These are phyloP conservation scores for Wickerhamomyces silvicola DNA, from an alignment of 805 yeast genomes.

Conservation along the genomic window DNA sequence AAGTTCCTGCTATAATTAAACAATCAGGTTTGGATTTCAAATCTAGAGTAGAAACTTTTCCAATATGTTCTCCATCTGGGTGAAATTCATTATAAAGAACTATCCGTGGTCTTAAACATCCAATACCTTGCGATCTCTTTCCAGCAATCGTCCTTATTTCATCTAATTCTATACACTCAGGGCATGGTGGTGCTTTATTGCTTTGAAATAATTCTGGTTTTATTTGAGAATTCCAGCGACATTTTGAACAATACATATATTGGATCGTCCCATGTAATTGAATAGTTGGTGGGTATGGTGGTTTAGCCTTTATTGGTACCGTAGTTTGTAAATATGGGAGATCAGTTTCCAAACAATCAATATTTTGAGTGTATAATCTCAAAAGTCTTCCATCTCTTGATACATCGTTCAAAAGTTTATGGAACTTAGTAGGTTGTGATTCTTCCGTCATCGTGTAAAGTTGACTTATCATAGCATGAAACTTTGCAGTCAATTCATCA, in stretches of 20 bases:
- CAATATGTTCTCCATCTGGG: constrained; percentile 86
- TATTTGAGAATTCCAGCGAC: constrained; percentile 51
- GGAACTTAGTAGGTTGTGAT: constrained; percentile 73
- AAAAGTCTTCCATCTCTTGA: constrained; percentile 58
- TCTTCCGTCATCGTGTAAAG: constrained; percentile 47
- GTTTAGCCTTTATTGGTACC: constrained; percentile 39
- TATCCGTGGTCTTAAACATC: constrained; percentile 57
- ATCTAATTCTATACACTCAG: constrained; percentile 57
- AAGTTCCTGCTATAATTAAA: constrained; percentile 76
- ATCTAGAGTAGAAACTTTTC: constrained; percentile 65
- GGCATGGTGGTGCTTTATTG: constrained; percentile 49
- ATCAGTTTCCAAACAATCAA: constrained; percentile 70
- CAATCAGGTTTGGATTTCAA: constrained; percentile 65
- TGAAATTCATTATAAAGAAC: constrained; percentile 70
- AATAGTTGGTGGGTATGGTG: constrained; percentile 50
- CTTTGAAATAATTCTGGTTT: constrained; percentile 44
- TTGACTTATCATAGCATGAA: constrained; percentile 68
- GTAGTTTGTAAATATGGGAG: constrained; percentile 42
- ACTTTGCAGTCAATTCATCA: constrained; percentile 50
- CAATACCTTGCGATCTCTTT: constrained; percentile 56
- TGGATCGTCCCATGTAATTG: constrained; percentile 84
- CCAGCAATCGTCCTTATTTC: constrained; percentile 52
- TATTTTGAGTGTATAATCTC: constrained; percentile 82
- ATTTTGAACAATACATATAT: constrained; percentile 69
- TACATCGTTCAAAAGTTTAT: constrained; percentile 51